Percentiles rank a stretch among this genome's conserved stretches.
Evolutionary conservation across 108 stramenopile genomes (phyloP).

Genomic region (Fragilariopsis cylindrus): DNA sequence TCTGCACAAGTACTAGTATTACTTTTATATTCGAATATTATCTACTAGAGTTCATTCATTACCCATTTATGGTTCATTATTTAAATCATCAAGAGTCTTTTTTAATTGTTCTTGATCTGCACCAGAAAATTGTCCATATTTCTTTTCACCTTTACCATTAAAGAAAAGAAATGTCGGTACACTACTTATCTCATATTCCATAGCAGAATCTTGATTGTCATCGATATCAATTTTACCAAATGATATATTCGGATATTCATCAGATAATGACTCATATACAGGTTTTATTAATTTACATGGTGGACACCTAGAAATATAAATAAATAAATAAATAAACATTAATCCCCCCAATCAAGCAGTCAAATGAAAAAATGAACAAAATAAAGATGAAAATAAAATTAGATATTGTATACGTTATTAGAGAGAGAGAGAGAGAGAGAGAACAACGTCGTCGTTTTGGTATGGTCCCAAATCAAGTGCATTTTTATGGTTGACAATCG

Average conservation of each 20-base stretch:
- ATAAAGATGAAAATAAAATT: not conserved
- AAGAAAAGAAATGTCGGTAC: conserved; percentile 82
- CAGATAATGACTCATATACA: conserved; percentile 68
- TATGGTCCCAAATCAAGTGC: too few species aligned
- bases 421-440: not conserved
- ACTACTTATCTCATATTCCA: conserved; percentile 64
- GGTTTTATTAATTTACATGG: conserved; percentile 68
- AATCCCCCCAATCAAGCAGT: not conserved
- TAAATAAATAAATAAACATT: not conserved
- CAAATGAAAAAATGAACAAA: not conserved
- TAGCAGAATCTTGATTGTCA: conserved; percentile 66
- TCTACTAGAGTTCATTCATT: too few species aligned
- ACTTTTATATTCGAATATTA: too few species aligned
- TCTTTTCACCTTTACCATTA: conserved; percentile 36
- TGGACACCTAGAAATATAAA: conserved; percentile 46
- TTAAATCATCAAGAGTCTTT: conserved; percentile 42
- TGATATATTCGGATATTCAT: conserved; percentile 58
- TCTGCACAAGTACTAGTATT: too few species aligned
- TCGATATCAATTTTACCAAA: conserved; percentile 86
- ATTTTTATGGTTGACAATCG: too few species aligned
- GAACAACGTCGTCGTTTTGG: not conserved
- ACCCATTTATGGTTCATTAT: not conserved
- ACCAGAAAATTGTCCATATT: conserved; percentile 62
- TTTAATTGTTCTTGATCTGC: conserved; percentile 65
- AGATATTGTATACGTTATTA: not conserved